Conservation (phyloP, 1,284 basidiomycete genomes). For the Tylopilus sp. region DNA sequence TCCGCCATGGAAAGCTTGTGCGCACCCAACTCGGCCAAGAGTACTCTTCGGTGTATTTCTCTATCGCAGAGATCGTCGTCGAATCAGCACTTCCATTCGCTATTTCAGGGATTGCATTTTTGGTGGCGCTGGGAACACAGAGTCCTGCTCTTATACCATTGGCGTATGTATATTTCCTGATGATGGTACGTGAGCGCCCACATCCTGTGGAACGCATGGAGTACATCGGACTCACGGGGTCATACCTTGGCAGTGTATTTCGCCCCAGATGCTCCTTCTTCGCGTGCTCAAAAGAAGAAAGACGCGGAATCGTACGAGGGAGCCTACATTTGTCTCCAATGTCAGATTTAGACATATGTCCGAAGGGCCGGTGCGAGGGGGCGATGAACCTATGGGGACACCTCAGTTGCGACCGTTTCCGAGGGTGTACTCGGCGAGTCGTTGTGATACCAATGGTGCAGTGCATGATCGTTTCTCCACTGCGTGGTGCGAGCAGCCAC, state of each 20-base stretch:
- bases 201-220: background rate
- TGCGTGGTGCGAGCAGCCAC: no score
- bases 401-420: background rate
- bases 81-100: background rate
- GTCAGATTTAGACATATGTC: background rate
- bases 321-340: background rate
- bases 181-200: background rate
- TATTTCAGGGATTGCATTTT: background rate
- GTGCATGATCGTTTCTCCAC: no score
- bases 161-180: background rate
- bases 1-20: background rate
- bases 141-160: background rate
- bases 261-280: background rate
- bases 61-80: background rate
- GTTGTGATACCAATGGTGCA: no score
- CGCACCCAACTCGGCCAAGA: background rate
- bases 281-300: background rate
- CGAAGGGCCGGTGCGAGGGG: background rate
- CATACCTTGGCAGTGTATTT: background rate
- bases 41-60: background rate
- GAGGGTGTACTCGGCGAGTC: background rate
- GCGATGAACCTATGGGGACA: background rate
- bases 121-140: background rate
- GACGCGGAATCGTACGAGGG: background rate
- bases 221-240: background rate